phyloP scores from a whole-genome alignment of 495 filamentous ascomycete species.

The Tuber calosporum region DNA sequence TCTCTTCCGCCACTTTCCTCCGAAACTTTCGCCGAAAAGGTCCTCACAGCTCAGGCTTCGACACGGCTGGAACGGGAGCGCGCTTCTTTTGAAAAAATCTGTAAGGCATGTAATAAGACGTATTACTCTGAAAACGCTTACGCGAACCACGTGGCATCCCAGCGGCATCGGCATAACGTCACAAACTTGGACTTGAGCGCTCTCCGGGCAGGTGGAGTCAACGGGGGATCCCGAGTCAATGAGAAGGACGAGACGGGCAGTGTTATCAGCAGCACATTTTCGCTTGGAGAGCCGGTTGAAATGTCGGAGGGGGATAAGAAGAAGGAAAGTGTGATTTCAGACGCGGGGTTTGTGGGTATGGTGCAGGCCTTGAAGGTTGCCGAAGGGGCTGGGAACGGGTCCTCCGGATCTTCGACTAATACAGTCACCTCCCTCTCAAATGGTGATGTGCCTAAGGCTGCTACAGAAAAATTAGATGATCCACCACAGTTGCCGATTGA shows the following conservation, averaged over 20 bases:
- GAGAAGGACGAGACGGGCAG: conserved; percentile 69
- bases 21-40: conserved; percentile 92
- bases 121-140: conserved; percentile 96
- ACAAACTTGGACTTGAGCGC: conserved; percentile 44
- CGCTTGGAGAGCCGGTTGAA: conserved; percentile 68
- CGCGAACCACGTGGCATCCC: conserved; percentile 82
- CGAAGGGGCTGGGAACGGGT: conserved; percentile 43
- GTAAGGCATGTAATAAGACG: conserved; percentile 76
- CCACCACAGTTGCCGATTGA: conserved; percentile 49
- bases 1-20: conserved; percentile 85
- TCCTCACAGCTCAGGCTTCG: conserved; percentile 80
- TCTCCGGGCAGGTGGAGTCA: conserved; percentile 37
- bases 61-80: conserved; percentile 77
- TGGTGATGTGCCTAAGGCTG: conserved; percentile 14
- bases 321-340: conserved; percentile 26
- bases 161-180: conserved; percentile 74
- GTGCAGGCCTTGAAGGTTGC: conserved; percentile 67
- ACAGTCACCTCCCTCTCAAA: conserved; percentile 4
- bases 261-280: conserved; percentile 83
- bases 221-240: conserved; percentile 42
- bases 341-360: conserved; percentile 61
- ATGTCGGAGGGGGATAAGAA: conserved; percentile 59
- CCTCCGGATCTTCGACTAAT: conserved; percentile 32
- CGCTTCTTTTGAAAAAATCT: conserved; percentile 79
- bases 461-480: conserved; percentile 35